A percentile compares a stretch with the other conserved stretches of the same genome.
Evolutionary conservation across 371 early-diverging fungal species (phyloP).

Genomic region (Amoeboaphelidium protococcarum): DNA sequence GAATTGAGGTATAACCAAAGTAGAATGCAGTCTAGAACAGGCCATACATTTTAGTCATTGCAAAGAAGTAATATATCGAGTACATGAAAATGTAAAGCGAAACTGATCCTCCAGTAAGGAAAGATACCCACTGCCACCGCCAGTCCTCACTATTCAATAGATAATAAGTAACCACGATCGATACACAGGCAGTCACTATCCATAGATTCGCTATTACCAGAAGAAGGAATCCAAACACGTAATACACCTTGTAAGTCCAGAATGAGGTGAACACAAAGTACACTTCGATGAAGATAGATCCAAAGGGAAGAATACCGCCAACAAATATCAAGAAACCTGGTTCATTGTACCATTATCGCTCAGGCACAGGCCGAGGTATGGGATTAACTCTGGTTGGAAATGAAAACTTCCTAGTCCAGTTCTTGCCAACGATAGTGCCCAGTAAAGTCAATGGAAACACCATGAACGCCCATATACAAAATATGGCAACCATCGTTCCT

Average conservation of each 20-base stretch:
- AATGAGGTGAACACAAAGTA: constrained; percentile 61
- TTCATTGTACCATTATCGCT: constrained; percentile 23
- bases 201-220: constrained; percentile 38
- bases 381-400: constrained; percentile 45
- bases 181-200: constrained; percentile 40
- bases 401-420: constrained; percentile 20
- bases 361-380: constrained; percentile 9
- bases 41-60: constrained; percentile 51
- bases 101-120: constrained; percentile 46
- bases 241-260: constrained; percentile 56
- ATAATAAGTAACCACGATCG: constrained; percentile 29
- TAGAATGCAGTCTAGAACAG: constrained; percentile 48
- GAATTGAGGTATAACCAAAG: constrained; percentile 45
- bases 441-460: constrained; percentile 46
- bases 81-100: constrained; percentile 49
- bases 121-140: constrained; percentile 60
- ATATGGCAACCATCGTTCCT: constrained; percentile 33
- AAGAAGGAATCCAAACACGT: constrained; percentile 56
- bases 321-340: constrained; percentile 26
- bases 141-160: constrained; percentile 58
- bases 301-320: constrained; percentile 60
- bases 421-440: constrained; percentile 42
- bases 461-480: constrained; percentile 42
- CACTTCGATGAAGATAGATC: constrained; percentile 56
- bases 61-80: constrained; percentile 42